Evolutionary conservation across 2,329 filamentous ascomycete species (phyloP).

Genomic region (Cytospora piceae): DNA sequence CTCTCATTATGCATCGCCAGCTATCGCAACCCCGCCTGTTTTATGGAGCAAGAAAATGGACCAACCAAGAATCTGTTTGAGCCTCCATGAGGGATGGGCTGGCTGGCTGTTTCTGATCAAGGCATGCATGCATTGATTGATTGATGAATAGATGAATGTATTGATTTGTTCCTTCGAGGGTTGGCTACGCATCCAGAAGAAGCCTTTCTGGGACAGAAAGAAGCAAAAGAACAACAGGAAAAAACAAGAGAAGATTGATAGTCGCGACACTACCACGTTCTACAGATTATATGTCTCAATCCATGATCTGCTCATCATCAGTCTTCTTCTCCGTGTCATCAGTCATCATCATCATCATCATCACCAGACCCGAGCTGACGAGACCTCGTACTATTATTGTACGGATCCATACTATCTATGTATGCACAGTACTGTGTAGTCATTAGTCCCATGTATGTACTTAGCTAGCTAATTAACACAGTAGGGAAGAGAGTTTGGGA

Average conservation of each 20-base stretch:
- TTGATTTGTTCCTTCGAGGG: not conserved
- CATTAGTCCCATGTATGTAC: no score
- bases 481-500: not conserved
- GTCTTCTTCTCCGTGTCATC: not conserved
- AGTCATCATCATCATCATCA: not conserved
- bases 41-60: conserved; percentile 16
- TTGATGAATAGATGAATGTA: not conserved
- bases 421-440: no score
- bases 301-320: not conserved
- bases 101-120: not conserved
- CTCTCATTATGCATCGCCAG: conserved; percentile 22
- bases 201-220: not conserved
- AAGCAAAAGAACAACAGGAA: not conserved
- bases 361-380: no score
- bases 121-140: not conserved
- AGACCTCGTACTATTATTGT: no score
- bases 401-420: no score
- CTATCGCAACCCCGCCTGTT: conserved; percentile 22
- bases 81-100: conserved; percentile 28
- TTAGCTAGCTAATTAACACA: no score
- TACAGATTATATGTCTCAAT: not conserved
- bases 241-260: not conserved
- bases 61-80: conserved; percentile 16
- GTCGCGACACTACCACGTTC: not conserved
- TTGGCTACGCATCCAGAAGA: not conserved